Evolutionary conservation across 768 basidiomycete genomes (phyloP).

Genomic region (Trametopsis cervina): DNA sequence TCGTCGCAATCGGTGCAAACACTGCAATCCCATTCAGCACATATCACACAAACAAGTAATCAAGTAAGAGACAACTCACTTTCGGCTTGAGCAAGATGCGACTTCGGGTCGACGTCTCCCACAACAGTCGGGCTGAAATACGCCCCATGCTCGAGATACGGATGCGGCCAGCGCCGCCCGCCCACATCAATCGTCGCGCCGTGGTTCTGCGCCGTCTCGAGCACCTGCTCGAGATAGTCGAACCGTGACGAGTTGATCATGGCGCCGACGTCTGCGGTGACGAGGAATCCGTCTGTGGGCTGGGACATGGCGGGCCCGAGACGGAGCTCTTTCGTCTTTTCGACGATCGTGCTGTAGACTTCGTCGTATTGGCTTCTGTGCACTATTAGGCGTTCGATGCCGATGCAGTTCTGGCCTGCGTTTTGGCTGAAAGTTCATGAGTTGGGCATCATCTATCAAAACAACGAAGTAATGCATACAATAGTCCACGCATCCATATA

Average conservation of each 20-base stretch:
- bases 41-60: too few relatives aligned
- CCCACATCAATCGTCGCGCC: slow-evolving; percentile 62
- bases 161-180: slow-evolving; percentile 59
- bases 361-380: slow-evolving; percentile 72
- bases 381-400: slow-evolving; percentile 89
- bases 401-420: slow-evolving; percentile 94
- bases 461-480: slow-evolving; percentile 43
- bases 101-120: slow-evolving; percentile 61
- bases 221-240: slow-evolving; percentile 56
- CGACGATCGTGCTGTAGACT: slow-evolving; percentile 56
- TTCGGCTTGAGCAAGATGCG: slow-evolving; percentile 78
- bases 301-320: slow-evolving; percentile 68
- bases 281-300: slow-evolving; percentile 59
- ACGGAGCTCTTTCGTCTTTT: slow-evolving; percentile 66
- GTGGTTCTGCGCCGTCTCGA: slow-evolving; percentile 56
- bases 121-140: slow-evolving; percentile 89
- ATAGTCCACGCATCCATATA: slow-evolving; percentile 85
- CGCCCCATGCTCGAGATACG: slow-evolving; percentile 61
- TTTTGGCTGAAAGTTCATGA: slow-evolving; percentile 57
- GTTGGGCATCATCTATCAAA: background rate
- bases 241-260: slow-evolving; percentile 81
- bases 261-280: slow-evolving; percentile 76
- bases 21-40: slow-evolving; percentile 47
- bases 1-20: slow-evolving; percentile 86
- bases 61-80: slow-evolving; percentile 44